phyloP scores from a whole-genome alignment of 495 filamentous ascomycete genomes.

The Entonaema liquescens region DNA sequence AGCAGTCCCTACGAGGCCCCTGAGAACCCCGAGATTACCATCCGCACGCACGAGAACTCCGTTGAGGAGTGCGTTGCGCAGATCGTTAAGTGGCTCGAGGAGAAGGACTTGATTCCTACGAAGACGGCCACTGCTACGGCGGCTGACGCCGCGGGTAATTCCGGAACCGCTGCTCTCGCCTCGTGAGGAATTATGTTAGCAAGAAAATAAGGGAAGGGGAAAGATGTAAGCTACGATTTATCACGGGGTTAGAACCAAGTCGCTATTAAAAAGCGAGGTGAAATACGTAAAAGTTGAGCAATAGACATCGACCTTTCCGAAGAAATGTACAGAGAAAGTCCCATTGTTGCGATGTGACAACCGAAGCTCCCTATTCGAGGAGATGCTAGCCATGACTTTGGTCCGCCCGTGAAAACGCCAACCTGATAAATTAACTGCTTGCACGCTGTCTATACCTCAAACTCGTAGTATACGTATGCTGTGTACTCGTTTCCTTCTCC shows the following conservation, averaged over 20 bases:
- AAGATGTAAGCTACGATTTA: not conserved
- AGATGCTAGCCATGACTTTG: constrained; percentile 29
- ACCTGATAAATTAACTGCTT: constrained; percentile 25
- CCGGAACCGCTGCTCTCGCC: constrained; percentile 20
- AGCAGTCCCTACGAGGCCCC: constrained; percentile 94
- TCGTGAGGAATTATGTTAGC: constrained; percentile 29
- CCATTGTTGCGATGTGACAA: constrained; percentile 22
- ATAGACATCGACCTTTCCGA: constrained; percentile 17
- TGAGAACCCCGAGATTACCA: constrained; percentile 82
- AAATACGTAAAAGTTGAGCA: constrained; percentile 1
- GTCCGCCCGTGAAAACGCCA: constrained; percentile 34
- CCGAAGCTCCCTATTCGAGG: constrained; percentile 18
- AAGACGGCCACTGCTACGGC: constrained; percentile 40
- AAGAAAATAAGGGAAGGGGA: not conserved
- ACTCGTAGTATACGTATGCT: constrained; percentile 96
- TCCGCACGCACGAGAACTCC: constrained; percentile 76
- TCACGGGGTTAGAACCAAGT: not conserved
- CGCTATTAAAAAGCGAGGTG: not conserved
- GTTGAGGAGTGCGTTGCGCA: constrained; percentile 85
- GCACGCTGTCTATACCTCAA: constrained; percentile 60
- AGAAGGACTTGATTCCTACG: constrained; percentile 53
- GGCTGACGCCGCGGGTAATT: constrained; percentile 24
- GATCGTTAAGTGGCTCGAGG: constrained; percentile 82
- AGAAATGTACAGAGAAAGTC: constrained; percentile 30
- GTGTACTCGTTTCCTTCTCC: constrained; percentile 87